These are phyloP conservation scores for Nicotiana undulata DNA, from an alignment of 257 asterid species.

Conservation along the genomic window DNA sequence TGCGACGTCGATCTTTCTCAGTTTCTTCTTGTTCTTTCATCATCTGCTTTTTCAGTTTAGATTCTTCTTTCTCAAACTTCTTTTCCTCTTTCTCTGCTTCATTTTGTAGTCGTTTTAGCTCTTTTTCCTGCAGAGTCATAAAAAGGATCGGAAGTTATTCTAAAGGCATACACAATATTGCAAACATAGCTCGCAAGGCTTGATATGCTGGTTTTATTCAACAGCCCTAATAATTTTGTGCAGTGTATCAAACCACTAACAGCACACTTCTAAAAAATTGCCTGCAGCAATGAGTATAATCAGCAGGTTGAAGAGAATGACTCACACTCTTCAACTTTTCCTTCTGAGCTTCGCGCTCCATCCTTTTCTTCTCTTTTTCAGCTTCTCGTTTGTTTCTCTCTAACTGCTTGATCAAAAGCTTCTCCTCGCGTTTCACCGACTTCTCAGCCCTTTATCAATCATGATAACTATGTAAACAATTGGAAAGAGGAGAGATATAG, in stretches of 20 bases:
- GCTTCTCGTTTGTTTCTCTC: slow-evolving; percentile 67
- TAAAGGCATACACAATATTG: not conserved
- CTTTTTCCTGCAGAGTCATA: slow-evolving; percentile 58
- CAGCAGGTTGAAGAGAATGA: slow-evolving; percentile 3
- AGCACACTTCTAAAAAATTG: not conserved
- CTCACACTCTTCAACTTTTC: slow-evolving; percentile 72
- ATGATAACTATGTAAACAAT: slow-evolving; percentile 13
- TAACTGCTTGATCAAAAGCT: slow-evolving; percentile 52
- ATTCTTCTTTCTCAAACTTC: slow-evolving; percentile 71
- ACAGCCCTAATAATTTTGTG: not conserved
- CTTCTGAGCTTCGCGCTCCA: slow-evolving; percentile 58
- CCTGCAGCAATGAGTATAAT: not conserved
- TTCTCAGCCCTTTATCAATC: slow-evolving; percentile 66
- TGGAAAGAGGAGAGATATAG: slow-evolving; percentile 9
- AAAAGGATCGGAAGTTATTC: not conserved
- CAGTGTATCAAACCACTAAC: not conserved
- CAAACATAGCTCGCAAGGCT: not conserved
- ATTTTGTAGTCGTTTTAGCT: slow-evolving; percentile 49
- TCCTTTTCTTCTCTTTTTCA: slow-evolving; percentile 70
- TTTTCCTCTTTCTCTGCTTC: slow-evolving; percentile 80
- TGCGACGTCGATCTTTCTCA: slow-evolving; percentile 65
- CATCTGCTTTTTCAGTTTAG: slow-evolving; percentile 53
- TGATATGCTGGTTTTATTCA: not conserved
- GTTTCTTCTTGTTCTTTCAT: slow-evolving; percentile 72
- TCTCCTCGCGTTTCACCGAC: slow-evolving; percentile 48